Evolutionary conservation across 306 rosid genomes (phyloP), one percentile per base, ranked within the genome.

Genomic region (Dalbergia cultrata): DNA sequence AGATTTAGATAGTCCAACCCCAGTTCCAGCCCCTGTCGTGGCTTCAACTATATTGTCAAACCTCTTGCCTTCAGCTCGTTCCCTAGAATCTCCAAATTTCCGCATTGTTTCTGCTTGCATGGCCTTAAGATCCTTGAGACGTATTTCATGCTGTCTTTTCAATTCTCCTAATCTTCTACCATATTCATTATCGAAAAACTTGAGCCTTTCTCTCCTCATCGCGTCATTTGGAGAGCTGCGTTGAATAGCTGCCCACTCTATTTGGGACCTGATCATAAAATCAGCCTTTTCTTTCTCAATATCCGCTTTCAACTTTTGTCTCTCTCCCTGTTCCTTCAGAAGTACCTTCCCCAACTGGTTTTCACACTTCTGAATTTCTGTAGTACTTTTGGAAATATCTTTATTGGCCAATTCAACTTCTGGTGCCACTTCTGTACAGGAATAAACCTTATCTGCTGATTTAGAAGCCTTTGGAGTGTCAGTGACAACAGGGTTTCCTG

Each of bases 81-180:
- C 82, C 83, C 85, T 83, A n/a, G 90, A 83, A 70, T 84, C 89
- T 64, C 39, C 68, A 54, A 89, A 73, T 81, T 60, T 89, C 80
- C n/a, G 58, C 77, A 78, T 88, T 63, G 84, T 80, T 75, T 59
- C 83, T 75, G 26, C 67, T 11, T 89, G 92, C 39, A 13, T 39
- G 72, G 67, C 82, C 84, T 87, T 89, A 67, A 91, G 89, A 73
- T 63, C 78, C 79, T 86, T 80, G 63, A 90, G 84, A 60, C 50
- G 59, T 34, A 21, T 85, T 70, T 76, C 77, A 84, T 69, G 75
- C 77, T 61, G 80, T 16, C 79, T 49, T 63, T 69, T 62, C 76
- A 86, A 68, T 63, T 74, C 83, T 85, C 54, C 86, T 22, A 65
- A 18, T 80, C 76, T 83, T 72, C 76, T 77, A 9, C 18, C 79